Evolutionary conservation across 495 filamentous ascomycete genomes (phyloP).

Genomic region (Aspergillus incahuasiensis): DNA sequence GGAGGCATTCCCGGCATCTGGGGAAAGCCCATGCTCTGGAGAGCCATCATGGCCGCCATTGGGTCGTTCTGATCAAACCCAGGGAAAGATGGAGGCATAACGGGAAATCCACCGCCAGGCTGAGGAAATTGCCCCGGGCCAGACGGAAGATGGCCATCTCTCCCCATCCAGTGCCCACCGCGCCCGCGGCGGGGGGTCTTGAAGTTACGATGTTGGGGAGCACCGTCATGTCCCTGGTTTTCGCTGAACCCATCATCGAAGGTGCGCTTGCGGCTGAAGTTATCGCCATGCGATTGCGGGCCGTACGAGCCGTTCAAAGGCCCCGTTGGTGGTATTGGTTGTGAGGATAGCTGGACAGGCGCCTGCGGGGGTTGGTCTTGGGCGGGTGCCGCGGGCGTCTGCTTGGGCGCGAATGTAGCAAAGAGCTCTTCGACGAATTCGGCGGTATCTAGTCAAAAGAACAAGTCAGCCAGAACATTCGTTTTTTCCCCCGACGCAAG

Average conservation of each 20-base stretch:
- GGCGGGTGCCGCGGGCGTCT: constrained; percentile 43
- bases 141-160: constrained; percentile 23
- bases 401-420: constrained; percentile 57
- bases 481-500: background rate
- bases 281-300: constrained; percentile 16
- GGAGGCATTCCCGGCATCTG: constrained; percentile 50
- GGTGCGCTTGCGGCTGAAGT: constrained; percentile 50
- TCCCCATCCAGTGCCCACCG: constrained; percentile 45
- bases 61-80: constrained; percentile 60
- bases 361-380: constrained; percentile 46
- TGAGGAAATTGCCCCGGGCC: constrained; percentile 29
- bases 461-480: background rate
- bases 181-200: constrained; percentile 74
- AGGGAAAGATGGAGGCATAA: constrained; percentile 47
- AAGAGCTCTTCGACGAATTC: constrained; percentile 87
- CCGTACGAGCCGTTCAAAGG: constrained; percentile 28
- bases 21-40: constrained; percentile 65
- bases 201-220: constrained; percentile 51
- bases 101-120: constrained; percentile 39
- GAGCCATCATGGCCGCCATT: constrained; percentile 63
- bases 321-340: constrained; percentile 35
- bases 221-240: constrained; percentile 40
- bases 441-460: constrained; percentile 51
- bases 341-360: constrained; percentile 20
- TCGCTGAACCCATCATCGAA: constrained; percentile 56